Percentiles rank a stretch among this genome's conserved stretches.
Conservation (phyloP, 2,329 filamentous ascomycete genomes). For the Hymenoscyphus albidus region DNA sequence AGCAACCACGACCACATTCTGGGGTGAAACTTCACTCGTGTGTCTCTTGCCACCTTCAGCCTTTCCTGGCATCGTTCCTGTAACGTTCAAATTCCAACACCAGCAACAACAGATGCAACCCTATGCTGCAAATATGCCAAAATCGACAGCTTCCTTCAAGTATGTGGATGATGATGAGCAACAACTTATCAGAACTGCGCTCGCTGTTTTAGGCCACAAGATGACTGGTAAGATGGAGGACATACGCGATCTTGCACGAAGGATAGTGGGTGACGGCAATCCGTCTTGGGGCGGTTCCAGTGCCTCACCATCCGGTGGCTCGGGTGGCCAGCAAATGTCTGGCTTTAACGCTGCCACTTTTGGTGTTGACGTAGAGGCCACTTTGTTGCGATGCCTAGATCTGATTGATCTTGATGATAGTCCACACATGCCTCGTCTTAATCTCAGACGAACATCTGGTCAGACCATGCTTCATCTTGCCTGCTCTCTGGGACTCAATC, state of each 20-base stretch:
- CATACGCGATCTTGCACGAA: slow-evolving; percentile 57
- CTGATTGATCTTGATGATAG: slow-evolving; percentile 75
- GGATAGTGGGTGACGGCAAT: slow-evolving; percentile 51
- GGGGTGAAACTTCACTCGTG: slow-evolving; percentile 59
- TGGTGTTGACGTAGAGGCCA: slow-evolving; percentile 35
- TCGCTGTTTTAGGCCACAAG: slow-evolving; percentile 61
- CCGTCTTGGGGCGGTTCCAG: slow-evolving; percentile 45
- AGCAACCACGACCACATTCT: slow-evolving; percentile 60
- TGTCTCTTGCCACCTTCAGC: slow-evolving; percentile 58
- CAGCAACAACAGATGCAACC: slow-evolving; percentile 43
- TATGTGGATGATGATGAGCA: slow-evolving; percentile 71
- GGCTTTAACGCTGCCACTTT: slow-evolving; percentile 39
- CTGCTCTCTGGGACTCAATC: slow-evolving; percentile 68
- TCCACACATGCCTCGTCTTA: slow-evolving; percentile 61
- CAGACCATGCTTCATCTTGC: slow-evolving; percentile 81
- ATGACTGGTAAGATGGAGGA: slow-evolving; percentile 61
- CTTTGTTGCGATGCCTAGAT: slow-evolving; percentile 69
- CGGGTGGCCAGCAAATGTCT: slow-evolving; percentile 43
- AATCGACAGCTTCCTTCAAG: slow-evolving; percentile 58
- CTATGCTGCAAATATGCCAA: slow-evolving; percentile 42
- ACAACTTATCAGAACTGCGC: slow-evolving; percentile 62
- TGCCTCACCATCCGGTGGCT: slow-evolving; percentile 42
- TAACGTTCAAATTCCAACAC: slow-evolving; percentile 53
- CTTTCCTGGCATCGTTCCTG: slow-evolving; percentile 54
- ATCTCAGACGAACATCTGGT: slow-evolving; percentile 61